Percentiles rank a stretch among this genome's conserved stretches.
Conservation (phyloP, 768 basidiomycete species). For the Nevesoporus exiguus region DNA sequence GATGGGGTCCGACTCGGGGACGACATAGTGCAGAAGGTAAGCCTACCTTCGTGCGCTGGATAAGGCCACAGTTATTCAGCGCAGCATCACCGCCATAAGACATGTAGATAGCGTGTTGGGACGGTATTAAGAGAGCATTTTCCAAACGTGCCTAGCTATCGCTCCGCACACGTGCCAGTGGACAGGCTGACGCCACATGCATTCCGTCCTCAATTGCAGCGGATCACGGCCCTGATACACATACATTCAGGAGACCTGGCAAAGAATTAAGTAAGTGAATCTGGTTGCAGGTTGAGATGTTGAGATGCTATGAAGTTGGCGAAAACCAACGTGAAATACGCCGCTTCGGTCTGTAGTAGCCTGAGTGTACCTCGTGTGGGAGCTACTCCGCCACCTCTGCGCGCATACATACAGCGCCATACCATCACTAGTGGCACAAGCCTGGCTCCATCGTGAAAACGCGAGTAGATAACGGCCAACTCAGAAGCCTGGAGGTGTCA, state of each 20-base stretch:
- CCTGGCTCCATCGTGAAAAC: background rate
- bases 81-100: background rate
- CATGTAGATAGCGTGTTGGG: background rate
- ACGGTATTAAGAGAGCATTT: constrained; percentile 3
- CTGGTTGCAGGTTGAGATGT: background rate
- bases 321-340: background rate
- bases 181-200: background rate
- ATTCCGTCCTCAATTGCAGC: background rate
- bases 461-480: too few species aligned
- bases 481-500: too few species aligned
- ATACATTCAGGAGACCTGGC: background rate
- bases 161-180: background rate
- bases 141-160: background rate
- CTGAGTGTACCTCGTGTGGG: background rate
- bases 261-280: background rate
- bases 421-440: background rate
- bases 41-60: background rate
- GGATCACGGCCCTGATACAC: background rate
- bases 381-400: background rate
- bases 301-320: background rate
- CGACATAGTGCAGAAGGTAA: constrained; percentile 12
- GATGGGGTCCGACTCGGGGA: constrained; percentile 1
- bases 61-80: background rate
- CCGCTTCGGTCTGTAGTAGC: background rate
- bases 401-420: background rate